phyloP scores from a whole-genome alignment of 208 protist genomes.

The Leishmania arabica region DNA sequence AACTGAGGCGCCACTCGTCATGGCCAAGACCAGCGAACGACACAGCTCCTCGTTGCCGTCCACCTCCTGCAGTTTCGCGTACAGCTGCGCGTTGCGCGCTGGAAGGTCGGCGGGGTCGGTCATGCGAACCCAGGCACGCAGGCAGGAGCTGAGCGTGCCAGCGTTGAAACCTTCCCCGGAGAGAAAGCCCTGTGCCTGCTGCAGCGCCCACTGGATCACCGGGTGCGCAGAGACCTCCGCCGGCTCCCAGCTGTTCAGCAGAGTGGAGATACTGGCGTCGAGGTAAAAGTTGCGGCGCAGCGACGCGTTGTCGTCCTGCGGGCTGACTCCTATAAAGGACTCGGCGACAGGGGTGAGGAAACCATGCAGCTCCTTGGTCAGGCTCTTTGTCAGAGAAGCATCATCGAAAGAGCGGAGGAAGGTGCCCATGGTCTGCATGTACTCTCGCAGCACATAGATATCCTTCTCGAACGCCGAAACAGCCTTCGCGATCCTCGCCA shows the following conservation, averaged over 20 bases:
- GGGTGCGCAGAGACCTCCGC: constrained; percentile 30
- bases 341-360: constrained; percentile 39
- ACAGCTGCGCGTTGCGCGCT: constrained; percentile 43
- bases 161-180: constrained; percentile 29
- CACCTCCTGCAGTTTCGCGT: constrained; percentile 45
- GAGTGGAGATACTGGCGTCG: constrained; percentile 30
- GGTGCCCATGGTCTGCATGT: constrained; percentile 32
- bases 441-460: constrained; percentile 61
- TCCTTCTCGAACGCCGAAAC: constrained; percentile 56
- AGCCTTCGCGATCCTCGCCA: constrained; percentile 36
- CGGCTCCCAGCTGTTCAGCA: constrained; percentile 19
- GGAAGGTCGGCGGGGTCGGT: constrained; percentile 19
- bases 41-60: constrained; percentile 78
- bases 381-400: constrained; percentile 19
- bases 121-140: constrained; percentile 52
- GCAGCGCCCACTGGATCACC: constrained; percentile 63
- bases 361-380: constrained; percentile 31
- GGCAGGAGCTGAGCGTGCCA: constrained; percentile 50
- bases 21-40: constrained; percentile 56
- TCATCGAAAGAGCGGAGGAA: constrained; percentile 55
- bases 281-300: constrained; percentile 44
- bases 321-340: constrained; percentile 10
- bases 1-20: constrained; percentile 55
- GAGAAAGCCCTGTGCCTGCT: constrained; percentile 59
- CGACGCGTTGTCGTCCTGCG: constrained; percentile 27